These are phyloP conservation scores for Colletotrichum tropicale DNA, from an alignment of 2,329 filamentous ascomycete species.

Conservation along the genomic window DNA sequence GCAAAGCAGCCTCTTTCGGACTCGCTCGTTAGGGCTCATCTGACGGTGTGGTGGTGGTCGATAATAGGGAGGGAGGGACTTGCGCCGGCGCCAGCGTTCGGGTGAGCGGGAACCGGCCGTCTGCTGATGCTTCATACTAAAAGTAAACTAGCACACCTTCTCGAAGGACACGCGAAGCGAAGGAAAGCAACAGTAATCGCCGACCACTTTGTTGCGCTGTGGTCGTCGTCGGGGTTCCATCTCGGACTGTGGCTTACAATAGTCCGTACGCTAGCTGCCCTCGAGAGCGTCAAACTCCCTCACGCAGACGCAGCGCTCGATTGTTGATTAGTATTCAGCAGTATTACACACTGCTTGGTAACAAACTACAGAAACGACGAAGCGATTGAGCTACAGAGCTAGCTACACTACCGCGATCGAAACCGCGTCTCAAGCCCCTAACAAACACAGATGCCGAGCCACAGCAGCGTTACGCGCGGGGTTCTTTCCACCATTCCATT, in stretches of 20 bases:
- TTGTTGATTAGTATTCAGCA: not conserved
- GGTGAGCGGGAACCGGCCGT: not conserved
- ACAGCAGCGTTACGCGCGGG: not conserved
- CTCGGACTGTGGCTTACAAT: not conserved
- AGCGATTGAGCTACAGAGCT: not conserved
- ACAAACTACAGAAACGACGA: not conserved
- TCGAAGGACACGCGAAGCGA: conserved; percentile 5
- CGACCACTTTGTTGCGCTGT: not conserved
- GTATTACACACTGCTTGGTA: not conserved
- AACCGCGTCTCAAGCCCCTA: not conserved
- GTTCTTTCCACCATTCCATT: not conserved
- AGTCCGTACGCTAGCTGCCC: not conserved
- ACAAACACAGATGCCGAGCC: not conserved
- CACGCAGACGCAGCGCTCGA: not conserved
- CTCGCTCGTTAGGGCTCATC: not conserved
- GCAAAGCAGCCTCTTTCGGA: not conserved
- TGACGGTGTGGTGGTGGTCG: not conserved
- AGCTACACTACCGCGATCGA: not conserved
- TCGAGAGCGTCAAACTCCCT: not conserved
- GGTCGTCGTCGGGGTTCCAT: not conserved
- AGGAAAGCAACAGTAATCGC: not conserved
- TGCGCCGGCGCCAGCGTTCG: not conserved
- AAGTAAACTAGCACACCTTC: not conserved
- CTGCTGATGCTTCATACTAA: not conserved
- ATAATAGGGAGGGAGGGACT: not conserved